Evolutionary conservation across 164 flowering plant genomes (phyloP), one percentile per base, ranked within the genome.

Genomic region (Taxillus chinensis): DNA sequence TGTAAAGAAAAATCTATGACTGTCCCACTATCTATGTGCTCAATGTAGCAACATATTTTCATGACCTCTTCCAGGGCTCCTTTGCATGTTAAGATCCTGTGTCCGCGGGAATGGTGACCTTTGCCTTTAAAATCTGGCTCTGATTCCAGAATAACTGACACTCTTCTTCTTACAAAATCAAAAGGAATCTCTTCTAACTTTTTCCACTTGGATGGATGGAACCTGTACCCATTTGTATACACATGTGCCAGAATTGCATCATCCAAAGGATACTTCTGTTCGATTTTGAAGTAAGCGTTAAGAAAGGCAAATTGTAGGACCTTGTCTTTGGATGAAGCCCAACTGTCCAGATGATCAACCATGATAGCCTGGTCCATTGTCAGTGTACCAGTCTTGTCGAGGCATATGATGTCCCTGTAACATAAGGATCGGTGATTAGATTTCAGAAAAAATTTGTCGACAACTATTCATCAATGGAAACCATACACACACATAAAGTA

Each of bases 301-400:
- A 87, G 80, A 67, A 87, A 87, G 12, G 86, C 95, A 74, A 78
- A 82, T 8, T 48, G 77, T 41, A 85, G 67, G 48, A 87, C 86
- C 48, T 68, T 74, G 65, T 87, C 89, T 64, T 76, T 80, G 8
- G 82, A 62, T 41, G 69, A 38, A 52, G 85, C 86, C 77, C 80
- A 73, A 65, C 81, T 55, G 65, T 87, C 95, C 48, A 82, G 74
- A 71, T 85, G 84, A 75, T 76, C 72, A 57, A 80, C 71, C 82
- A 85, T 63, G 51, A 87, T 69, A 37, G 77, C 83, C 15, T 61
- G 75, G 73, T 87, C 79, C 85, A 75, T 83, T 41, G 91, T 87
- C 7, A 87, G 85, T 6, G 95, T 83, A 45, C 91, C 90, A 10
- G 95, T 87, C 68, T 87, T 87, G 74, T 87, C 95, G 9, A 85